Conservation (phyloP, 179 eudicot species). For the Camellia oleifera region DNA sequence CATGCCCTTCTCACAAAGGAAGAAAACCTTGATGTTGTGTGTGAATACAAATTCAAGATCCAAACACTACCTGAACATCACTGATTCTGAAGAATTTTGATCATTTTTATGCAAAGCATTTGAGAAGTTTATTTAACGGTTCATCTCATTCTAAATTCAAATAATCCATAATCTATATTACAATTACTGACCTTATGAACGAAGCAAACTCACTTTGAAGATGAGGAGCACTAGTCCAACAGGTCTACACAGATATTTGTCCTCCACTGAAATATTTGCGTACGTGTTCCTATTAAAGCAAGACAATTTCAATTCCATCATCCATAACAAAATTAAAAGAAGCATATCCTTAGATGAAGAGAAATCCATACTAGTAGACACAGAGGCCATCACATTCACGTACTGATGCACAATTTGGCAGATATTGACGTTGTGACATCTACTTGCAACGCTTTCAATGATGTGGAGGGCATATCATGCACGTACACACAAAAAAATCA, state of each 20-base stretch:
- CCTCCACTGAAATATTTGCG: background rate
- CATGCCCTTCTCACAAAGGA: no score
- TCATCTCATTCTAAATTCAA: background rate
- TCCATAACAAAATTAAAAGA: background rate
- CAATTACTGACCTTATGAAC: background rate
- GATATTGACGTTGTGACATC: background rate
- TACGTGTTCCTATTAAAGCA: background rate
- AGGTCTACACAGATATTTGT: background rate
- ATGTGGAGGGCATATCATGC: no score
- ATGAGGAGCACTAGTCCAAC: background rate
- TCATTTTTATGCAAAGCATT: background rate
- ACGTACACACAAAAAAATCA: no score
- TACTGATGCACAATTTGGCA: background rate
- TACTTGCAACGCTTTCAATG: no score
- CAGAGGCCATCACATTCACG: background rate
- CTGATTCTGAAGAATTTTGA: no score
- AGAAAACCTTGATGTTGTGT: no score
- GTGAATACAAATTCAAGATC: no score
- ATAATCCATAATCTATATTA: background rate
- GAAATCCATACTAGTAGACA: background rate
- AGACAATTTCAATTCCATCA: background rate
- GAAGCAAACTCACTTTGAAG: background rate
- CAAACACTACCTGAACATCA: no score
- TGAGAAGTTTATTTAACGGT: background rate
- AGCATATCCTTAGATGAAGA: background rate